Conservation (phyloP, 1,139 yeast species). For the Keqinozyma sinolaborantium region DNA sequence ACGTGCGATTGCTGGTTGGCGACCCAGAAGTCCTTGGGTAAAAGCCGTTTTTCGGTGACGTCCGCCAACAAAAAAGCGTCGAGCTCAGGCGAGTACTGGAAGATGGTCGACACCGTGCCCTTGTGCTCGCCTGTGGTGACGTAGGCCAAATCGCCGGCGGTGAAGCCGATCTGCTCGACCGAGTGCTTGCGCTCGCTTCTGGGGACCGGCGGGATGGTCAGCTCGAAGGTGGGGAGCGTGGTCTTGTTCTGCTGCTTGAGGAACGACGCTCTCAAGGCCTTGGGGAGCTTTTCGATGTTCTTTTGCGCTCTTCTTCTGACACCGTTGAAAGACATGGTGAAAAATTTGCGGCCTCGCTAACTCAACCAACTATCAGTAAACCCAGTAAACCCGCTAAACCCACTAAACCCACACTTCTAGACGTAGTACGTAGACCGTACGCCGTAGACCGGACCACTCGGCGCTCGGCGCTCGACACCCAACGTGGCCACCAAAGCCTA, state of each 20-base stretch:
- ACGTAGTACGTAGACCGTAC: too few species aligned
- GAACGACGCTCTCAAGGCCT: constrained; percentile 25
- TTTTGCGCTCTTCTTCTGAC: constrained; percentile 35
- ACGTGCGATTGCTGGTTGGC: constrained; percentile 73
- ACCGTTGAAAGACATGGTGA: constrained; percentile 36
- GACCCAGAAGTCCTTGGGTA: constrained; percentile 71
- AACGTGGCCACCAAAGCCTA: not conserved
- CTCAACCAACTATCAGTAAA: too few species aligned
- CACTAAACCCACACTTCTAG: too few species aligned
- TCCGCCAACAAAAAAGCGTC: constrained; percentile 35
- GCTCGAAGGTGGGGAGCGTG: constrained; percentile 36
- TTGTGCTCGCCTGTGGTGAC: constrained; percentile 65
- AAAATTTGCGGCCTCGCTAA: not conserved
- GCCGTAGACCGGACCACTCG: too few species aligned
- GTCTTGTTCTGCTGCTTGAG: constrained; percentile 22
- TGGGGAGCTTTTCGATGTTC: constrained; percentile 32
- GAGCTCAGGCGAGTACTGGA: constrained; percentile 25
- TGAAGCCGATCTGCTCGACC: constrained; percentile 31
- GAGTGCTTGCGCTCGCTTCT: constrained; percentile 23
- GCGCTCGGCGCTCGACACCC: too few species aligned
- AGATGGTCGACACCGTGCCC: constrained; percentile 64
- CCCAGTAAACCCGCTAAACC: too few species aligned
- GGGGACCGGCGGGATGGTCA: constrained; percentile 19
- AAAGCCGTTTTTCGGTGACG: constrained; percentile 30
- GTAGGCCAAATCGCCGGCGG: constrained; percentile 42